Evolutionary conservation across 495 filamentous ascomycete genomes (phyloP).

Genomic region (Ramalina intermedia): DNA sequence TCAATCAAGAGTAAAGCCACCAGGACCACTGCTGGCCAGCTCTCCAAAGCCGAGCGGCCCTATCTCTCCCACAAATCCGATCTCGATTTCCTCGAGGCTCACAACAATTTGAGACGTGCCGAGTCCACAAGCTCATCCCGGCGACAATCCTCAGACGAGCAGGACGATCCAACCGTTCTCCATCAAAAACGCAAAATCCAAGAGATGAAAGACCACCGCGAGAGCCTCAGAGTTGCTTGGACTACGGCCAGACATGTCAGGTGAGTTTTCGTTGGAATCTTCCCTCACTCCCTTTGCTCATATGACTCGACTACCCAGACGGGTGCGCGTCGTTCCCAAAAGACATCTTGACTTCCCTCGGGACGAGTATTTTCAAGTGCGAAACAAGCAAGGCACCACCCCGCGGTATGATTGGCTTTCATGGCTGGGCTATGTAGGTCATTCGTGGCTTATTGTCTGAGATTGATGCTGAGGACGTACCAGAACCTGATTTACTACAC

Average conservation of each 20-base stretch:
- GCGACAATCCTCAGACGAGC: conserved; percentile 5
- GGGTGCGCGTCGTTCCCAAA: conserved; percentile 22
- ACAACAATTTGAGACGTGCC: conserved; percentile 19
- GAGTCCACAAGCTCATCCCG: conserved; percentile 9
- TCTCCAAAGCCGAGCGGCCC: conserved; percentile 22
- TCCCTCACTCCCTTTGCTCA: too few relatives aligned
- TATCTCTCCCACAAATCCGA: conserved; percentile 24
- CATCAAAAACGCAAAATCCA: conserved; percentile 15
- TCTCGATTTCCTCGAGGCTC: conserved; percentile 25
- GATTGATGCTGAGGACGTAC: background rate
- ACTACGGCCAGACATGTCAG: conserved; percentile 28
- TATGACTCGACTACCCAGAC: background rate
- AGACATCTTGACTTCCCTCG: conserved; percentile 16
- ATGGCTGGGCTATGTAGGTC: conserved; percentile 27
- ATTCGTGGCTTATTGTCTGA: background rate
- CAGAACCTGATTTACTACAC: conserved; percentile 26
- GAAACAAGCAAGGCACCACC: conserved; percentile 12
- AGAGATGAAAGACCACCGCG: conserved; percentile 21
- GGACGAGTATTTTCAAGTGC: conserved; percentile 17
- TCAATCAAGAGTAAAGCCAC: conserved; percentile 19
- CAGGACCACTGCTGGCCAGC: conserved; percentile 17
- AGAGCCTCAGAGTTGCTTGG: conserved; percentile 26
- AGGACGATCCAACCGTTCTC: conserved; percentile 2
- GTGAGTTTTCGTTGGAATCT: too few relatives aligned
- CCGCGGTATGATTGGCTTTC: conserved; percentile 20